phyloP scores from a whole-genome alignment of 2,329 filamentous ascomycete genomes.

The Aspergillus ochraceoroseus region DNA sequence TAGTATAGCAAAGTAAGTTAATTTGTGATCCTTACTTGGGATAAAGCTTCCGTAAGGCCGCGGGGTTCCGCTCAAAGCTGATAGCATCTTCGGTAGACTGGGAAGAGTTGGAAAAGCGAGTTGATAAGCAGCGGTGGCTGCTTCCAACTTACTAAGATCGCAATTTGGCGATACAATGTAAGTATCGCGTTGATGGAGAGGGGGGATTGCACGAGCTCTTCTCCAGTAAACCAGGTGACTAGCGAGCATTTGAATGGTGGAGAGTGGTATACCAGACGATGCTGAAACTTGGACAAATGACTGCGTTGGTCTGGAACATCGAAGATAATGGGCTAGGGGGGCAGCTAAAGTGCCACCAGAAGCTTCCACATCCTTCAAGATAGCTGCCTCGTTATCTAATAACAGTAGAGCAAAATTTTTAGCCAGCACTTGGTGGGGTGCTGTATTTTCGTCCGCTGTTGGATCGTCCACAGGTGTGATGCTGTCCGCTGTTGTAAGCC shows the following conservation, averaged over 20 bases:
- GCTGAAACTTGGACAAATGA: slow-evolving; percentile 67
- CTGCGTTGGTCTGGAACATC: slow-evolving; percentile 56
- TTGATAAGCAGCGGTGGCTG: slow-evolving; percentile 67
- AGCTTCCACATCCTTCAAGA: slow-evolving; percentile 63
- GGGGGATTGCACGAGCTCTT: slow-evolving; percentile 82
- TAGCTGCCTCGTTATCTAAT: slow-evolving; percentile 73
- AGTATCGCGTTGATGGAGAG: slow-evolving; percentile 79
- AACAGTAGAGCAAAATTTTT: slow-evolving; percentile 84
- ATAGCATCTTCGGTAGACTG: slow-evolving; percentile 79
- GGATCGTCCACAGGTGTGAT: slow-evolving; percentile 64
- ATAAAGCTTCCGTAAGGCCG: slow-evolving; percentile 78
- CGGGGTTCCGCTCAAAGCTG: slow-evolving; percentile 71
- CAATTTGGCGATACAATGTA: slow-evolving; percentile 92
- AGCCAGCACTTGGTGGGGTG: slow-evolving; percentile 58
- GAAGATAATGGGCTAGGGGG: slow-evolving; percentile 69
- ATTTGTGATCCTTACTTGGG: slow-evolving; percentile 80
- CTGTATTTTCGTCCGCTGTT: slow-evolving; percentile 53
- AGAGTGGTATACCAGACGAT: slow-evolving; percentile 61
- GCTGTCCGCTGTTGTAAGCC: slow-evolving; percentile 81
- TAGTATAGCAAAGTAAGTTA: slow-evolving; percentile 82
- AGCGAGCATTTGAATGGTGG: slow-evolving; percentile 79
- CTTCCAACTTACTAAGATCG: slow-evolving; percentile 65
- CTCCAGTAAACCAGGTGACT: slow-evolving; percentile 96
- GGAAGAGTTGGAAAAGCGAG: slow-evolving; percentile 77
- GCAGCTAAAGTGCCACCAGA: slow-evolving; percentile 71